These are phyloP conservation scores for Dalbergia oliveri DNA, from an alignment of 306 rosid genomes.

Conservation along the genomic window DNA sequence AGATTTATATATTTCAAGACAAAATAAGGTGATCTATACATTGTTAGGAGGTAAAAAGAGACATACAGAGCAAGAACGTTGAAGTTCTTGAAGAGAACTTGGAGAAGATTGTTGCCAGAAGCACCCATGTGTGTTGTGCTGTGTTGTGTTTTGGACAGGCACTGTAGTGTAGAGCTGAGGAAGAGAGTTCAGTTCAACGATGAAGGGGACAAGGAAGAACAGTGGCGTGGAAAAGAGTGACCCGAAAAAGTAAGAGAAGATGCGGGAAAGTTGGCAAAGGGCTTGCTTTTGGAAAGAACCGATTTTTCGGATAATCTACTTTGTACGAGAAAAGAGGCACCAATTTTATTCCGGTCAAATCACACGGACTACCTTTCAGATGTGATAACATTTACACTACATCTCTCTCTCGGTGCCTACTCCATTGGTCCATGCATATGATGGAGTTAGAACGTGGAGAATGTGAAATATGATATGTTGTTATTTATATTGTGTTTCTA, in stretches of 20 bases:
- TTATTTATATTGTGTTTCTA: too few relatives aligned
- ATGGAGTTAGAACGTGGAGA: too few relatives aligned
- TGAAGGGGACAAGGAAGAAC: background rate
- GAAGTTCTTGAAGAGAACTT: slow-evolving; percentile 81
- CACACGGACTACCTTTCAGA: too few relatives aligned
- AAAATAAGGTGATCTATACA: background rate
- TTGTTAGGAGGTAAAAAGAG: background rate
- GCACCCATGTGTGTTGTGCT: slow-evolving; percentile 57
- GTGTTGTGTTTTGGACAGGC: background rate
- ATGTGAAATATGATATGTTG: too few relatives aligned
- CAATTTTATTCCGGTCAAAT: background rate
- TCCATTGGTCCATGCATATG: too few relatives aligned
- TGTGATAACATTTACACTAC: too few relatives aligned
- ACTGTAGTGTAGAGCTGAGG: slow-evolving; percentile 12
- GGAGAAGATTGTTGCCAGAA: slow-evolving; percentile 72
- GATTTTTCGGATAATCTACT: slow-evolving; percentile 52
- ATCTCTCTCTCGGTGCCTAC: too few relatives aligned
- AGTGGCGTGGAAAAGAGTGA: background rate
- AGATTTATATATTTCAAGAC: too few relatives aligned
- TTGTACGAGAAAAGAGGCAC: slow-evolving; percentile 66
- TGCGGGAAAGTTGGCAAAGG: slow-evolving; percentile 44
- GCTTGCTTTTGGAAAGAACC: background rate
- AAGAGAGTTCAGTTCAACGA: slow-evolving; percentile 1
- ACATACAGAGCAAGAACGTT: slow-evolving; percentile 90
- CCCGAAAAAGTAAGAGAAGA: slow-evolving; percentile 6